phyloP scores from a whole-genome alignment of 306 rosid species.

The Acacia confusa region DNA sequence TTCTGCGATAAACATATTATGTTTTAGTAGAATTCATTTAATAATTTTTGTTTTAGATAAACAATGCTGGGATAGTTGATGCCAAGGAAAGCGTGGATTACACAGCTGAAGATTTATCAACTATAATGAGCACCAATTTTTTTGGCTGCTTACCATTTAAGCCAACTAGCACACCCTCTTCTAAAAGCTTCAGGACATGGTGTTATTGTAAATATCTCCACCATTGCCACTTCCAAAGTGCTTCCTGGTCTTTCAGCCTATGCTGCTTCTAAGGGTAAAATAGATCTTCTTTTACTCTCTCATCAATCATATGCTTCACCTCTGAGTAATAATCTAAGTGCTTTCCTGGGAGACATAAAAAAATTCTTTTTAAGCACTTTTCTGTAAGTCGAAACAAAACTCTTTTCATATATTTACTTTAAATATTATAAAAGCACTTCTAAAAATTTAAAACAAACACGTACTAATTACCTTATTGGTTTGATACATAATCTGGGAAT shows the following conservation, averaged over 20 bases:
- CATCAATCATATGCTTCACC: background rate
- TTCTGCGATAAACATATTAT: too few relatives aligned
- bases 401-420: too few relatives aligned
- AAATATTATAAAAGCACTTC: too few relatives aligned
- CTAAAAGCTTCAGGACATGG: background rate
- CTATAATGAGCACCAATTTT: background rate
- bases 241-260: background rate
- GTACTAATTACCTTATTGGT: background rate
- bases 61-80: background rate
- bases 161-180: conserved; percentile 1
- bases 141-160: background rate
- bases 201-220: background rate
- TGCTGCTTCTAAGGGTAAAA: background rate
- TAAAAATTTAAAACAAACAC: too few relatives aligned
- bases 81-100: background rate
- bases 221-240: background rate
- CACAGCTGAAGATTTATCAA: background rate
- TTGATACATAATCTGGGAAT: too few relatives aligned
- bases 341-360: too few relatives aligned
- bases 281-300: background rate
- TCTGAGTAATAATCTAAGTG: background rate
- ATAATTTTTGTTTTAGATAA: background rate
- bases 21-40: background rate
- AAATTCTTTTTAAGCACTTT: too few relatives aligned
- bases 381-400: too few relatives aligned